A percentile compares a stretch with the other conserved stretches of the same genome.
phyloP scores from a whole-genome alignment of 352 stramenopile genomes.

The Peronosclerospora sorghi region DNA sequence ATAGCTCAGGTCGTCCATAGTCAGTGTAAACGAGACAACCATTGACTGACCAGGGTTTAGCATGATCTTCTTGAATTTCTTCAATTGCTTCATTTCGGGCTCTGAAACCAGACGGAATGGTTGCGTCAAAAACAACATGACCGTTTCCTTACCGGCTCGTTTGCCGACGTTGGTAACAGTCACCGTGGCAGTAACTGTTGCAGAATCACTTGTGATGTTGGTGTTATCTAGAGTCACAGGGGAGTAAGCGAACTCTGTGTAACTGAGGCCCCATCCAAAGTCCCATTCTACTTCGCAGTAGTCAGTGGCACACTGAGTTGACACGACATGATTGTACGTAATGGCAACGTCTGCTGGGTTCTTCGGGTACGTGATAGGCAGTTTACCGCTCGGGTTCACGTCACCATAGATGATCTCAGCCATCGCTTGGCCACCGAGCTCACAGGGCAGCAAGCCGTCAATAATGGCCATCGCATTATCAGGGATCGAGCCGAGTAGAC shows the following conservation, averaged over 20 bases:
- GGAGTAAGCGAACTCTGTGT: conserved; percentile 50
- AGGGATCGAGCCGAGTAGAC: conserved; percentile 44
- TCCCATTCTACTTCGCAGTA: conserved; percentile 45
- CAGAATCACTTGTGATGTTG: conserved; percentile 16
- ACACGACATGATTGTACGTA: conserved; percentile 57
- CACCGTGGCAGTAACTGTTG: conserved; percentile 19
- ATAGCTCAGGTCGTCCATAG: conserved; percentile 37
- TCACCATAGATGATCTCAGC: conserved; percentile 73
- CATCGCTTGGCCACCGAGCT: conserved; percentile 65
- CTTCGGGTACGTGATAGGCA: conserved; percentile 79
- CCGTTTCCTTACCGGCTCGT: conserved; percentile 46
- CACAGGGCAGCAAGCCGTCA: conserved; percentile 56
- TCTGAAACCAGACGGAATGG: conserved; percentile 43
- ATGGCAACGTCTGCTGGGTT: conserved; percentile 45
- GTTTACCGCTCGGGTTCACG: conserved; percentile 62
- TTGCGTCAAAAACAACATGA: conserved; percentile 67
- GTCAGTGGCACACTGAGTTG: conserved; percentile 29
- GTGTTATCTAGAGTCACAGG: conserved; percentile 29
- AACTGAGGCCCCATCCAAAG: conserved; percentile 54
- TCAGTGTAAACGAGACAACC: conserved; percentile 28
- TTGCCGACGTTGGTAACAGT: conserved; percentile 59
- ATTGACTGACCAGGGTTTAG: conserved; percentile 26
- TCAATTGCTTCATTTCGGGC: conserved; percentile 69
- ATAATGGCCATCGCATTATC: conserved; percentile 53
- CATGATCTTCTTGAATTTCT: conserved; percentile 68